Evolutionary conservation across 2,329 filamentous ascomycete species (phyloP), one percentile per base, ranked within the genome.

Genomic region (Orbilia brochopaga): DNA sequence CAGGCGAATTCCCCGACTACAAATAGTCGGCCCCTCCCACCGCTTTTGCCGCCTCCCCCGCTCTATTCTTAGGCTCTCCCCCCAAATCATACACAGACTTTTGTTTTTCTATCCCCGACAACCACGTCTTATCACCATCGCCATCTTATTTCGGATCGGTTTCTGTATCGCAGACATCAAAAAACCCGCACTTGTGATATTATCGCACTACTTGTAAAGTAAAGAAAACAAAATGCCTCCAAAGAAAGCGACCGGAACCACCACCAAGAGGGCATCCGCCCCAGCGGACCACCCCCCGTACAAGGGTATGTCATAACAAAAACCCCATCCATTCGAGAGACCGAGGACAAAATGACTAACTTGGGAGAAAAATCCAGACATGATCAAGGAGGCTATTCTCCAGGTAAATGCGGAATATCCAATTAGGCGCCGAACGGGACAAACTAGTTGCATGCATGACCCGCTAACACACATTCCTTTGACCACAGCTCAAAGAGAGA

Each of bases 1-100:
- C 40, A 42, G 51, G 54, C 30, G 42, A 56, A 52, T 52, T 30
- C 40, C 42, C 58, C 55, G 51, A 57, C 44, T 72, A 72, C 67
- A 72, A 72, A 72, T 72, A 72, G 54, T 72, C 55, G 60, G 55
- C 67, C 67, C 67, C 60, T 65, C 67, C 67, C 67, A 72, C 67
- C 67, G 23, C 30, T 53, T 53, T 19, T 30, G 30, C 19, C 50
- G 19, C 10, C 50, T 53, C 30, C 50, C 30, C 50, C 50, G 30
- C 24, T 61, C 67, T 60, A 61, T 72, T 65, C 67, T 37, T 48
- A 48, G 44, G 44, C 44, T 48, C 11, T 48, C 44, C 44, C 40
- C 44, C 44, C 7, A 48, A 15, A 44, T 44, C 40, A 6, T 15
- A 5, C 17, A 32, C 8, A 32, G 27, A 8, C 8, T 32, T 32